Evolutionary conservation across 2,329 filamentous ascomycete genomes (phyloP), one percentile per base, ranked within the genome.

Genomic region (Mollisia scopiformis): DNA sequence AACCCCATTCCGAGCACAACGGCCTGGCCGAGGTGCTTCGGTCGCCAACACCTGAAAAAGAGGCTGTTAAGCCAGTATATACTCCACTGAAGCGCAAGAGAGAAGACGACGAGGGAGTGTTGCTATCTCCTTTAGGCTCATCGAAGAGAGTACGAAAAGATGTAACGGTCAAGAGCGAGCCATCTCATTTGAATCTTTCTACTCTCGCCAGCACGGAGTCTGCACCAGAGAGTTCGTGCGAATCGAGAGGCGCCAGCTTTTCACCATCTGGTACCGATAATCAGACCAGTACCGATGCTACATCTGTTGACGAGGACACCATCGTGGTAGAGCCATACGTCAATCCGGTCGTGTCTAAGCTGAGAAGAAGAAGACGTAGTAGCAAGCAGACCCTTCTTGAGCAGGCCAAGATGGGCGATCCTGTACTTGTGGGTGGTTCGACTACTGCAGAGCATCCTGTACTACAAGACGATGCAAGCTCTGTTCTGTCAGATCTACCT

Each of bases 251-350:
- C n/a, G 52, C 28, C 13, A 69, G 64, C 37, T 53, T 58, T 5
- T 64, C 61, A 11, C 56, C 56, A 16, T 65, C 60, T 16, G 58
- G 56, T 21, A 61, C 59, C 11, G 68, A 69, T 19, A 64, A 57
- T 5, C 65, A 69, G 28, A 67, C 57, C 8, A 62, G 62, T 25
- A 74, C 71, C 3, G 72, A 74, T 63, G 72, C 69, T 21, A 74
- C 72, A 23, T 74, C 72, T 33, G 70, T 72, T 16, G 72, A 74
- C 51, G 72, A 74, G 35, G 72, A 74, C 28, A 69, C 69, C 2
- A 72, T 73, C 54, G 59, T 72, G 23, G 70, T 73, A 35, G 51
- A 67, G 52, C 47, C 49, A 51, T 43, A 58, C 6, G 21, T 60
- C 51, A 60, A 46, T 30, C 58, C 62, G n/a, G 51, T 46, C 8